phyloP scores from a whole-genome alignment of 148 eudicot genomes.

The Chenopodium quinoa region DNA sequence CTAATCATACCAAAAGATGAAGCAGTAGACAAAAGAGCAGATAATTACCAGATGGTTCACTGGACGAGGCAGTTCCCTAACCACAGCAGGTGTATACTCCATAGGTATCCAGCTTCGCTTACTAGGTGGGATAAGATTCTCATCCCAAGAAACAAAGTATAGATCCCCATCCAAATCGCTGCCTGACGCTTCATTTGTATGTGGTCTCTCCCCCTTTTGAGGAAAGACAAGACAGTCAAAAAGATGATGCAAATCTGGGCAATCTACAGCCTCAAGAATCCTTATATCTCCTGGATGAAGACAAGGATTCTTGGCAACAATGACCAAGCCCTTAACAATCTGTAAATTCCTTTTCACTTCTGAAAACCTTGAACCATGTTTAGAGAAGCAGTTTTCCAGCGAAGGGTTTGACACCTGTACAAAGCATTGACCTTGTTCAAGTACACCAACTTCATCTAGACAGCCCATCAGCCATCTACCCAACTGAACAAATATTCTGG shows the following conservation, averaged over 20 bases:
- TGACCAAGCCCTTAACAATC: constrained; percentile 63
- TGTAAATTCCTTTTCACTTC: constrained; percentile 39
- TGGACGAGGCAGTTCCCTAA: constrained; percentile 35
- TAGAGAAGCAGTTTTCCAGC: constrained; percentile 61
- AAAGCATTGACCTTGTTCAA: constrained; percentile 85
- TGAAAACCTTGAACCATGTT: constrained; percentile 64
- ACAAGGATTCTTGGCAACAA: constrained; percentile 82
- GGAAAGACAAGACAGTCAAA: constrained; percentile 83
- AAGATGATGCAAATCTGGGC: constrained; percentile 64
- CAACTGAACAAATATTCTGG: constrained; percentile 69
- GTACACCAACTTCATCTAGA: constrained; percentile 68
- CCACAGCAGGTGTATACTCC: constrained; percentile 70
- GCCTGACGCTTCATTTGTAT: constrained; percentile 88
- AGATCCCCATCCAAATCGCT: constrained; percentile 96
- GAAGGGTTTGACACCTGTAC: constrained; percentile 73
- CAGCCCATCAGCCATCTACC: constrained; percentile 97
- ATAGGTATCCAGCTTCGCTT: constrained; percentile 73
- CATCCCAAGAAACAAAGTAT: constrained; percentile 90
- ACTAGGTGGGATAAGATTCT: constrained; percentile 75
- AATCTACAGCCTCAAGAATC: constrained; percentile 75
- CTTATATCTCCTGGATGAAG: constrained; percentile 95
- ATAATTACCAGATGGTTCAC: constrained; percentile 54
- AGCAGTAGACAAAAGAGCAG: neutral
- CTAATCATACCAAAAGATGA: neutral
- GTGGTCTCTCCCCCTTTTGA: constrained; percentile 88